Evolutionary conservation across 257 asterid genomes (phyloP), one percentile per base, ranked within the genome.

Genomic region (Plantago elongata): DNA sequence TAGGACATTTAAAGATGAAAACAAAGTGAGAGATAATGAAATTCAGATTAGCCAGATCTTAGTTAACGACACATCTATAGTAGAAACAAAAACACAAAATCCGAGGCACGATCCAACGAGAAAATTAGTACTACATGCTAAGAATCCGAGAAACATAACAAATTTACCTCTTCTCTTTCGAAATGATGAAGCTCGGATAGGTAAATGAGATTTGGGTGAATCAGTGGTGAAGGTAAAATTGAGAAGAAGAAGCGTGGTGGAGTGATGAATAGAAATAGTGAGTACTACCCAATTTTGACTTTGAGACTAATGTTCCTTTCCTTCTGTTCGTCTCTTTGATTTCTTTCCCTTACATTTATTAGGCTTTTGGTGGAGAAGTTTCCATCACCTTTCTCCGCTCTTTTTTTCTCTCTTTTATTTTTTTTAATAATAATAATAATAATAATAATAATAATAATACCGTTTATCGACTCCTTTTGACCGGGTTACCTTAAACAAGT

Each of bases 221-320:
- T 34, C 40, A 34, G n/a, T 18, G 11, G 10, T 12, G 17, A 13
- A 18, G 59, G 43, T 0, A n/a, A 57, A 57, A 56, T 51, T 51
- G 57, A 51, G 29, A 27, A 5, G 42, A 29, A 4, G 16, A 52
- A 52, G 58, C 16, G 58, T 52, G 15, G 22, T 10, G 12, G 40
- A 54, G 22, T 22, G 11, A 51, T 15, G 56, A 7, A 29, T 11
- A 51, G 13, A 11, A 3, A 9, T 30, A 52, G 58, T 12, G 42
- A 54, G 14, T 27, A 52, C 57, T 52, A 54, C 29, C 43, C 59
- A 27, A 54, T 54, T 54, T 54, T 54, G 59, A 54, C 59, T 54
- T 54, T 27, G 5, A 5, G 2, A 18, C 29, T 51, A 29, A 22
- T 8, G 18, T 51, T 22, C 12, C 27, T 22, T 17, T 3, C 6